Conservation (phyloP, 1,284 basidiomycete genomes). For the Trichosporon coremiiforme region DNA sequence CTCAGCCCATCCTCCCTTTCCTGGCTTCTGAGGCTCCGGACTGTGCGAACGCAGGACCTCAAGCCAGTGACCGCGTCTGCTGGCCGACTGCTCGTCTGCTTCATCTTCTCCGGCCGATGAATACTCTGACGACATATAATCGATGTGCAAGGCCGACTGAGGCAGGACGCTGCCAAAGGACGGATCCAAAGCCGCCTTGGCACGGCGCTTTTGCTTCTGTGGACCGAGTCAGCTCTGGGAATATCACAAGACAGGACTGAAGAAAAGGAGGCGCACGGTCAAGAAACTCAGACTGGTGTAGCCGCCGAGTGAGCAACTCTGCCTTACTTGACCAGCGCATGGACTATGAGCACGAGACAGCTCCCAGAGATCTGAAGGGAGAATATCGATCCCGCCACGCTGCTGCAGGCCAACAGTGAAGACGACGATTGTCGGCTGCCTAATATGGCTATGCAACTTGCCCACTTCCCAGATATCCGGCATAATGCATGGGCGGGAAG, state of each 20-base stretch:
- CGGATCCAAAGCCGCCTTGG: conserved; percentile 42
- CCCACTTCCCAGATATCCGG: too few relatives aligned
- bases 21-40: conserved; percentile 55
- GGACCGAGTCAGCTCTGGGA: background rate
- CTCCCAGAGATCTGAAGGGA: too few relatives aligned
- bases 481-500: too few relatives aligned
- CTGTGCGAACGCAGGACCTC: conserved; percentile 20
- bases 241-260: too few relatives aligned
- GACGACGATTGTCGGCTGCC: too few relatives aligned
- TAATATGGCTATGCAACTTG: too few relatives aligned
- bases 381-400: background rate
- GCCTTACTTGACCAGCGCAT: too few relatives aligned
- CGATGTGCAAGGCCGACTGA: conserved; percentile 45
- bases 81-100: conserved; percentile 24
- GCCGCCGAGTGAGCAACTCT: too few relatives aligned
- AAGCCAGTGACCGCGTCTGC: conserved; percentile 25
- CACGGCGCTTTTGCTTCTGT: conserved; percentile 54
- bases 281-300: too few relatives aligned
- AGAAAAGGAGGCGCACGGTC: too few relatives aligned
- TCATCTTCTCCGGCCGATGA: conserved; percentile 52
- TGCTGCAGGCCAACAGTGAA: too few relatives aligned
- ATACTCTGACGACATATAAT: conserved; percentile 57
- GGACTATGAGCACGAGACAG: too few relatives aligned
- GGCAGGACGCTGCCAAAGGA: conserved; percentile 37
- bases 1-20: conserved; percentile 65